A percentile compares a stretch with the other conserved stretches of the same genome.
Conservation (phyloP, 345 rosid species). For the Garcia nutans region DNA sequence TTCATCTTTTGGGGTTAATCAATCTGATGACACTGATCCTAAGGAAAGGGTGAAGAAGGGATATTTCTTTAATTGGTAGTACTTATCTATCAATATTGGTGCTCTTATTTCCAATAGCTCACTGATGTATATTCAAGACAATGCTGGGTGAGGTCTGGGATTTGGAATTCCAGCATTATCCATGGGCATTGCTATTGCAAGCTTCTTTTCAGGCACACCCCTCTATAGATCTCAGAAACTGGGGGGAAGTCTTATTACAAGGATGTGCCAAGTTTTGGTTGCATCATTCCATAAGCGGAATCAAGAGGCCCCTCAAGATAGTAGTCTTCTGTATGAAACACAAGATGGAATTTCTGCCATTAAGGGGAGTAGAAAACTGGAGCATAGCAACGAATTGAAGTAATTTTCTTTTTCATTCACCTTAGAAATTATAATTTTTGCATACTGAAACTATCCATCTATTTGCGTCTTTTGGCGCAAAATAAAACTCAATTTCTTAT, state of each 20-base stretch:
- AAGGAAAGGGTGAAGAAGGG: conserved; percentile 77
- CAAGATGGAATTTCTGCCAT: conserved; percentile 64
- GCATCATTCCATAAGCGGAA: conserved; percentile 73
- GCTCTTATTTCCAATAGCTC: conserved; percentile 82
- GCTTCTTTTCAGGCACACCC: conserved; percentile 87
- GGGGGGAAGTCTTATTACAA: conserved; percentile 86
- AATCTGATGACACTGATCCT: conserved; percentile 85
- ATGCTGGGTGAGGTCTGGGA: conserved; percentile 91
- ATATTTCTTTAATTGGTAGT: conserved; percentile 94
- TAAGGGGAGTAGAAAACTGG: conserved; percentile 74
- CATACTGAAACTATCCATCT: background rate
- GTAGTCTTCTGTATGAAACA: conserved; percentile 64
- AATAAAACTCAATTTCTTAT: too few species aligned
- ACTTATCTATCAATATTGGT: conserved; percentile 88
- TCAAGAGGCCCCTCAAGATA: conserved; percentile 56
- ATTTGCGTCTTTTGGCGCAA: background rate
- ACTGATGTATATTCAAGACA: conserved; percentile 89
- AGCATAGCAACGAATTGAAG: conserved; percentile 66
- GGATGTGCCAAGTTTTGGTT: conserved; percentile 80
- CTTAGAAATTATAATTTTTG: conserved; percentile 12
- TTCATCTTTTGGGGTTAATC: conserved; percentile 96
- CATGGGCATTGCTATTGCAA: conserved; percentile 78
- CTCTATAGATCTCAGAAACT: conserved; percentile 88
- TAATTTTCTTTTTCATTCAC: conserved; percentile 24
- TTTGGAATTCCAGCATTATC: conserved; percentile 90